Evolutionary conservation across 257 asterid species (phyloP).

Genomic region (Plantago ovata): DNA sequence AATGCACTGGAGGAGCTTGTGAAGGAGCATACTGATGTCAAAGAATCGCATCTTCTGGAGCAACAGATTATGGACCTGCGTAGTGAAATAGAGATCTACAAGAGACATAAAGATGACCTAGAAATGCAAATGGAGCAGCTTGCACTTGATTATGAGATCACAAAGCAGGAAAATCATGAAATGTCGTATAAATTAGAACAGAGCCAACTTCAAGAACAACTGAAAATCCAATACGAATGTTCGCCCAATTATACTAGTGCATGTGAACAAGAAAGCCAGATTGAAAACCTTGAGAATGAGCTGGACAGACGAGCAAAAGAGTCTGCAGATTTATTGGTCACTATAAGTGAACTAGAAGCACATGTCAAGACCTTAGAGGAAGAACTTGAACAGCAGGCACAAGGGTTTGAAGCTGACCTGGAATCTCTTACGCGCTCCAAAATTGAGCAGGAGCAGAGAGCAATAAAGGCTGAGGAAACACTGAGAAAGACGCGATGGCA

Average conservation of each 20-base stretch:
- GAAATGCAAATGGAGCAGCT: conserved; percentile 98
- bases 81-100: conserved; percentile 63
- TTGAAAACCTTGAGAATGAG: conserved; percentile 62
- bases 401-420: conserved; percentile 72
- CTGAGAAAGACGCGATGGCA: conserved; percentile 72
- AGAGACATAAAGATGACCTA: conserved; percentile 71
- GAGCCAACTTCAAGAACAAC: conserved; percentile 78
- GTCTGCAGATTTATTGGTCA: conserved; percentile 37
- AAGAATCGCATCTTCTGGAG: conserved; percentile 63
- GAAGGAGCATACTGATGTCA: conserved; percentile 65
- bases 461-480: conserved; percentile 80
- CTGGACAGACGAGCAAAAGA: conserved; percentile 47
- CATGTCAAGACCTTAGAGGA: conserved; percentile 71
- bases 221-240: conserved; percentile 87
- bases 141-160: conserved; percentile 90
- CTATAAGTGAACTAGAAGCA: conserved; percentile 53
- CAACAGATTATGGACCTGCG: conserved; percentile 73
- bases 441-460: conserved; percentile 92
- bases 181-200: conserved; percentile 76
- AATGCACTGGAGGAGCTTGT: conserved; percentile 74
- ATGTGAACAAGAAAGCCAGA: conserved; percentile 62
- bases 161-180: conserved; percentile 91
- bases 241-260: conserved; percentile 46
- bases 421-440: conserved; percentile 52
- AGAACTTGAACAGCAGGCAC: conserved; percentile 74